Evolutionary conservation across 495 filamentous ascomycete species (phyloP).

Genomic region (Aspergillus cavernicola): DNA sequence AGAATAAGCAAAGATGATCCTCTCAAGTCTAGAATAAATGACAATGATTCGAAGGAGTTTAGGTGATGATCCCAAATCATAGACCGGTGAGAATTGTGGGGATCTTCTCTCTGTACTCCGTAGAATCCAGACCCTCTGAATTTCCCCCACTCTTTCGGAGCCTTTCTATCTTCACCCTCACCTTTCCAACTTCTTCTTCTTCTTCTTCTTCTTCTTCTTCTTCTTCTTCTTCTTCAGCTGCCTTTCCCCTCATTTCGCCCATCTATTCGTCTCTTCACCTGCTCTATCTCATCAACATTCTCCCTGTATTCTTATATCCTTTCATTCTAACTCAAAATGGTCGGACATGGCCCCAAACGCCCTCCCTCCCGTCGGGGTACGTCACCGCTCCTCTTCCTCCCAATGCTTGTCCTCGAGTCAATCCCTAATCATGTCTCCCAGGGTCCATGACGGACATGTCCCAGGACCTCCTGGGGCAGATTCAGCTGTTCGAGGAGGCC

Average conservation of each 20-base stretch:
- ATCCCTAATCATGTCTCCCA: slow-evolving; percentile 33
- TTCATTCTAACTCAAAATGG: slow-evolving; percentile 72
- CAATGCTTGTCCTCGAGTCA: slow-evolving; percentile 1
- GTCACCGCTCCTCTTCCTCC: slow-evolving; percentile 28
- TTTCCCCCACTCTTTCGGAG: not conserved
- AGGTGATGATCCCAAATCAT: slow-evolving; percentile 6
- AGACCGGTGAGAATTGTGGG: slow-evolving; percentile 12
- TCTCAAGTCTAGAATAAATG: too few species aligned
- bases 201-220: too few species aligned
- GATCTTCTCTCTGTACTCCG: too few species aligned
- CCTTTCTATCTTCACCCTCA: not conserved
- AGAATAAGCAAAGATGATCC: too few species aligned
- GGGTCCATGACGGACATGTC: slow-evolving; percentile 80
- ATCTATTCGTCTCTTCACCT: too few species aligned
- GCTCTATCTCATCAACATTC: not conserved
- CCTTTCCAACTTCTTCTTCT: not conserved
- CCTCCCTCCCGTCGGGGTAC: slow-evolving; percentile 74
- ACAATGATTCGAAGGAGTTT: too few species aligned
- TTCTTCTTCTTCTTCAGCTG: not conserved
- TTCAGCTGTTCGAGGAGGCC: slow-evolving; percentile 77
- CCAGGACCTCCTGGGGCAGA: slow-evolving; percentile 77
- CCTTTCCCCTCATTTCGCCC: slow-evolving; percentile 5
- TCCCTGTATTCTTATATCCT: not conserved
- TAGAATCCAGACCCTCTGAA: not conserved
- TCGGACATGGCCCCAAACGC: slow-evolving; percentile 67